A percentile compares a stretch with the other conserved stretches of the same genome.
Evolutionary conservation across 495 filamentous ascomycete genomes (phyloP).

Genomic region (Elasticomyces elasticus): DNA sequence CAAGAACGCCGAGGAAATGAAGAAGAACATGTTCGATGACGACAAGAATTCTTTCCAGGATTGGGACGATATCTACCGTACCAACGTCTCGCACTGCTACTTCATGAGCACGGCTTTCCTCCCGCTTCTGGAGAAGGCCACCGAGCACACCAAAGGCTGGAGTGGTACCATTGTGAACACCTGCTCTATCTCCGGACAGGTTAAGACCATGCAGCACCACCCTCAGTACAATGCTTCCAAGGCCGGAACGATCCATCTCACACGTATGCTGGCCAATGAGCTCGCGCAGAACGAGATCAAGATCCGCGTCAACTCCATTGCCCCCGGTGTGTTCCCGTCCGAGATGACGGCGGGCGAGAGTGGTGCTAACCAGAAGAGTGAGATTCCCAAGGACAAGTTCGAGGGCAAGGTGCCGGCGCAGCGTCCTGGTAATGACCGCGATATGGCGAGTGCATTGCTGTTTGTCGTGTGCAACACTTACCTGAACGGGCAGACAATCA

Average conservation of each 20-base stretch:
- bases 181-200: constrained; percentile 24
- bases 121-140: constrained; percentile 25
- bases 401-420: constrained; percentile 45
- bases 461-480: constrained; percentile 59
- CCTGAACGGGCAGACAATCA: constrained; percentile 57
- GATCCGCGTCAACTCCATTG: constrained; percentile 38
- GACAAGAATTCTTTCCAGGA: constrained; percentile 19
- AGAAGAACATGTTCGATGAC: constrained; percentile 25
- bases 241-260: constrained; percentile 25
- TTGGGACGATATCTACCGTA: constrained; percentile 25
- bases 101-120: constrained; percentile 26
- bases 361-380: constrained; percentile 53
- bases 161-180: constrained; percentile 26
- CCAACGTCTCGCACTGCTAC: constrained; percentile 24
- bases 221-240: constrained; percentile 28
- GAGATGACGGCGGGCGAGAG: constrained; percentile 48
- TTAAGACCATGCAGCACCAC: constrained; percentile 25
- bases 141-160: constrained; percentile 18
- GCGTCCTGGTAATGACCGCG: constrained; percentile 58
- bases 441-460: constrained; percentile 61
- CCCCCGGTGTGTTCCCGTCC: constrained; percentile 44
- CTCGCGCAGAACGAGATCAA: constrained; percentile 22
- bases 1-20: constrained; percentile 22
- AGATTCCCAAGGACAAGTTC: constrained; percentile 51
- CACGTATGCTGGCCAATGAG: constrained; percentile 25